A percentile compares a stretch with the other conserved stretches of the same genome.
These are phyloP conservation scores for Mortierella sp. DNA, from an alignment of 371 early-diverging fungal genomes.

Conservation along the genomic window DNA sequence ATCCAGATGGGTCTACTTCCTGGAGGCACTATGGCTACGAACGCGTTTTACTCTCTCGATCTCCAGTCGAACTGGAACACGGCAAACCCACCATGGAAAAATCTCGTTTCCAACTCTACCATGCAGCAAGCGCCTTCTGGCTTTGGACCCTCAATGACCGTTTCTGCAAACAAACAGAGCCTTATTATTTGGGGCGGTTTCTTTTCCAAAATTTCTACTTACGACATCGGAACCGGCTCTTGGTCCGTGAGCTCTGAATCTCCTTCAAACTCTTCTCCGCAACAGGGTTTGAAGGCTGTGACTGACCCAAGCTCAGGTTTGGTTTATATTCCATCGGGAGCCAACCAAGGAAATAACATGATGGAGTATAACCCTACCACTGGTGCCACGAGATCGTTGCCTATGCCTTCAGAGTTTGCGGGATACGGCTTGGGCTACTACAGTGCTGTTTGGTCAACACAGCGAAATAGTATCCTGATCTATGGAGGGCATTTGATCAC, in stretches of 20 bases:
- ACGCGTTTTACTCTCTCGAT: not conserved
- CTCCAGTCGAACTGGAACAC: not conserved
- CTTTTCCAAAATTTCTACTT: not conserved
- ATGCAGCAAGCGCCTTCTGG: not conserved
- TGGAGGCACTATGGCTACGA: not conserved
- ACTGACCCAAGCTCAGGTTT: not conserved
- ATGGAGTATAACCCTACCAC: not conserved
- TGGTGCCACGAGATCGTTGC: not conserved
- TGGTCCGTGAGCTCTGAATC: not conserved
- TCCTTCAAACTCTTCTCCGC: not conserved
- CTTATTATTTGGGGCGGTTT: not conserved
- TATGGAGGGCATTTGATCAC: not conserved
- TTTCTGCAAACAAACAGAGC: not conserved
- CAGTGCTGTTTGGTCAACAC: conserved; percentile 2
- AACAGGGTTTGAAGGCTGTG: not conserved
- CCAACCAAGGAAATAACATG: not conserved
- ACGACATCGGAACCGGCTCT: not conserved
- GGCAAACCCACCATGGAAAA: conserved; percentile 3
- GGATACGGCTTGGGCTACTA: not conserved
- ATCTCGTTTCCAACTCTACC: not conserved
- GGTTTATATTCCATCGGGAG: not conserved
- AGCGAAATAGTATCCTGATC: not conserved
- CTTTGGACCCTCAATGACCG: conserved; percentile 2
- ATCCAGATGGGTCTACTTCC: not conserved
- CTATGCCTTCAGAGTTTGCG: not conserved